Base-by-base conservation (phyloP, 2,329 filamentous ascomycete genomes). In the Scedosporium dehoogii region DNA sequence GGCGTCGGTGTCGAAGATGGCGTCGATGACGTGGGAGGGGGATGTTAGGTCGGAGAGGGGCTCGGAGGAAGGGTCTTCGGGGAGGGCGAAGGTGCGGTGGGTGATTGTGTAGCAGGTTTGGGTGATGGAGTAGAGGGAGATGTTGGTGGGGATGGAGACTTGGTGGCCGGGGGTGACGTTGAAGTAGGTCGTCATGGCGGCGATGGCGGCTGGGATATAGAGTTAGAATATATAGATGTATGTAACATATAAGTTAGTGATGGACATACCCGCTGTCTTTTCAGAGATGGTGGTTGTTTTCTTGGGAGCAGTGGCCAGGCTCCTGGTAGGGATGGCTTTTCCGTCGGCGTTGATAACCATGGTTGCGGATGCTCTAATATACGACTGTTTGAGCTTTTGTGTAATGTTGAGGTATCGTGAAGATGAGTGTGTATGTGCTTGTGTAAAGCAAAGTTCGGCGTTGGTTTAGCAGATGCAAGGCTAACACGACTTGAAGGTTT, bases 1-100 rank as follows among this genome's bases (percentile, higher is more conserved):
- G 10, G 67, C 68, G 61, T 70, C 68, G n/a, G 64, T 66, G 65
- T 75, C 72, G 64, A 74, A 74, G 65, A 73, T 69, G 48, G 73
- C 68, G 59, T 67, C 62, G 12, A 75, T 66, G 33, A 74, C 67
- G 4, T 66, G 67, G 38, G 67, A 64, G 12, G 44, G 41, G n/a
- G 61, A 12, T 18, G n/a, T 6, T 3, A 65, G 60, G 25, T 66
- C 51, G 1, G 63, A 61, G n/a, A 73, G 65, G 14, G 70, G 29
- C 16, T 42, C 16, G 6, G 66, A 48, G 25, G 63, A 58, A n/a
- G 57, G 57, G 53, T 62, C 60, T 18, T 66, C 61, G 44, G 67
- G 60, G 48, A 70, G 64, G 46, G 65, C 55, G 63, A 70, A 68
- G 66, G 68, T 67, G 51, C 21, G 60, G 46, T 21, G 55, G 55